Base-by-base conservation (phyloP, 202 grass and related monocot species). In the Saccharum hybrid region DNA sequence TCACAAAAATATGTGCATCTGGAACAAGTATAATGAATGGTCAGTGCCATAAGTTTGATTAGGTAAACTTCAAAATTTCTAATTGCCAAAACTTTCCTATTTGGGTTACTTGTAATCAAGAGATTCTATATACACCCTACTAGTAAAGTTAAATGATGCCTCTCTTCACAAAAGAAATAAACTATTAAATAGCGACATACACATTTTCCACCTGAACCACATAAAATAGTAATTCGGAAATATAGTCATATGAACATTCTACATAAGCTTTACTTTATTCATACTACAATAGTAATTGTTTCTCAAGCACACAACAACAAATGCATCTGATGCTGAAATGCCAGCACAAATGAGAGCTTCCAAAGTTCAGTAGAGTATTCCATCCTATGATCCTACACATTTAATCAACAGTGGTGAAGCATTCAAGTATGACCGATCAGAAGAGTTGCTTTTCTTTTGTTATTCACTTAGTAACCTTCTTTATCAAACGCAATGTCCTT, bases 401-500 rank as follows among this genome's bases (percentile, higher is more conserved):
- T n/a, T 42, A 82, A 38, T 64, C 22, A 77, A 69, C 36, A 78
- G 11, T 77, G 26, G 22, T 36, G 54, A 6, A 13, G 10, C 30
- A 10, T 74, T 85, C 60, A 64, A 68, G n/a, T 67, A 67, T 68
- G 67, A 40, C 23, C 31, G 15, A 67, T 37, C 37, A 67, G 40
- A 49, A 68, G 48, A 45, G 39, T n/a, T 63, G 2, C 3, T 14
- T 11, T 56, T 74, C 14, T 22, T 61, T 65, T 37, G 46, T 63
- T 79, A 6, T 36, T 60, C 38, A 72, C 9, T 63, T 68, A 49
- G 23, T 33, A 79, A 41, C 13, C 30, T 89, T 79, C 28, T 68
- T 72, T 82, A 60, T 51, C 41, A 73, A 89, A 82, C 73, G n/a
- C 13, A 74, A 52, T 16, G 39, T 62, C 28, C 12, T 75, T 52